Conservation (phyloP, 345 rosid genomes). For the Lepidium sativum region DNA sequence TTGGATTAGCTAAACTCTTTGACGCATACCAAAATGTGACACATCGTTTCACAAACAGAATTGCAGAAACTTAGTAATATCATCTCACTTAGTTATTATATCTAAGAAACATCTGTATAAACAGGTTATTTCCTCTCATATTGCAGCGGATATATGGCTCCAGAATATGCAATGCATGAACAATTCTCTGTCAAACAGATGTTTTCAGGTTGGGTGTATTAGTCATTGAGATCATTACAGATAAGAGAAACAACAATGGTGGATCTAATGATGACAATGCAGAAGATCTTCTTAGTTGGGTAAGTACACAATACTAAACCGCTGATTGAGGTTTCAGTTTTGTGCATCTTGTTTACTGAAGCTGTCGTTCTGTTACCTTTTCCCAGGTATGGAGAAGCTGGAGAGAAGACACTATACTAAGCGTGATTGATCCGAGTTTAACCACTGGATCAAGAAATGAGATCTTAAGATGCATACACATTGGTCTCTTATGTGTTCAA, state of each 20-base stretch:
- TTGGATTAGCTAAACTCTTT: constrained; percentile 47
- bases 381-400: too few relatives aligned
- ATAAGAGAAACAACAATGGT: constrained; percentile 15
- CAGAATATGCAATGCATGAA: too few relatives aligned
- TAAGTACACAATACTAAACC: constrained; percentile 9
- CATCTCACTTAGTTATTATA: background rate
- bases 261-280: background rate
- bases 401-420: too few relatives aligned
- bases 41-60: constrained; percentile 32
- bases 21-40: constrained; percentile 23
- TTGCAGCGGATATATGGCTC: too few relatives aligned
- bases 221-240: constrained; percentile 26
- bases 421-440: too few relatives aligned
- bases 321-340: background rate
- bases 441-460: too few relatives aligned
- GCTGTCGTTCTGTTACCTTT: background rate
- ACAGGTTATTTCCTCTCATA: background rate
- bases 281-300: constrained; percentile 25
- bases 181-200: constrained; percentile 26
- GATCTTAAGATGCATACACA: too few relatives aligned
- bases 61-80: constrained; percentile 42
- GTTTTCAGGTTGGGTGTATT: constrained; percentile 27
- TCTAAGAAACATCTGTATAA: background rate
- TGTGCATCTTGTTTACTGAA: background rate
- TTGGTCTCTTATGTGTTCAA: too few relatives aligned